Evolutionary conservation across 2,329 filamentous ascomycete genomes (phyloP).

Genomic region (Fusarium lateritium): DNA sequence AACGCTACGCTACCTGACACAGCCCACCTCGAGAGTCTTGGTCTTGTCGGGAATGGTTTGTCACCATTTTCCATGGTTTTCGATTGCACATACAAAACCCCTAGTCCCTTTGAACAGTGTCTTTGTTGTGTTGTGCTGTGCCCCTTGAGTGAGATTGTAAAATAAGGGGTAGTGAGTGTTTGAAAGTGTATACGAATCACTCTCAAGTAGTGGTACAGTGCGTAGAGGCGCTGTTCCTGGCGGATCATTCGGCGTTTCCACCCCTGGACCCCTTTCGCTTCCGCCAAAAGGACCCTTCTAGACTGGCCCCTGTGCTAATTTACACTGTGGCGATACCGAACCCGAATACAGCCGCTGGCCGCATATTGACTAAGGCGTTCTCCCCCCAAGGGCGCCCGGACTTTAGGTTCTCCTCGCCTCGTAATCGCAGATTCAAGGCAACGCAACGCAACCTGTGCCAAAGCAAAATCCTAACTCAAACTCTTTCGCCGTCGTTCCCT

Average conservation of each 20-base stretch:
- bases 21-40: constrained; percentile 32
- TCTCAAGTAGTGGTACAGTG: constrained; percentile 30
- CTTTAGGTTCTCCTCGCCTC: constrained; percentile 37
- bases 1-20: constrained; percentile 25
- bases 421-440: constrained; percentile 36
- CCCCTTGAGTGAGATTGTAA: not conserved
- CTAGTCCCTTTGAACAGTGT: not conserved
- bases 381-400: constrained; percentile 7
- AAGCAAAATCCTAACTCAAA: constrained; percentile 1
- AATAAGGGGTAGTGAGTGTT: constrained; percentile 11
- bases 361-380: constrained; percentile 22
- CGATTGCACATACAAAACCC: not conserved
- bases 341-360: constrained; percentile 27
- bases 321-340: constrained; percentile 38
- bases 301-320: constrained; percentile 4
- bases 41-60: constrained; percentile 18
- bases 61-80: constrained; percentile 23
- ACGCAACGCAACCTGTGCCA: constrained; percentile 20
- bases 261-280: not conserved
- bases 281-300: constrained; percentile 5
- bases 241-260: constrained; percentile 8
- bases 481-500: constrained; percentile 44
- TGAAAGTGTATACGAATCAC: not conserved
- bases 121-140: constrained; percentile 1
- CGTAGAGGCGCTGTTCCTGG: constrained; percentile 2